Conservation (phyloP, 1,284 basidiomycete genomes). For the Cutaneotrichosporon spelunceum region DNA sequence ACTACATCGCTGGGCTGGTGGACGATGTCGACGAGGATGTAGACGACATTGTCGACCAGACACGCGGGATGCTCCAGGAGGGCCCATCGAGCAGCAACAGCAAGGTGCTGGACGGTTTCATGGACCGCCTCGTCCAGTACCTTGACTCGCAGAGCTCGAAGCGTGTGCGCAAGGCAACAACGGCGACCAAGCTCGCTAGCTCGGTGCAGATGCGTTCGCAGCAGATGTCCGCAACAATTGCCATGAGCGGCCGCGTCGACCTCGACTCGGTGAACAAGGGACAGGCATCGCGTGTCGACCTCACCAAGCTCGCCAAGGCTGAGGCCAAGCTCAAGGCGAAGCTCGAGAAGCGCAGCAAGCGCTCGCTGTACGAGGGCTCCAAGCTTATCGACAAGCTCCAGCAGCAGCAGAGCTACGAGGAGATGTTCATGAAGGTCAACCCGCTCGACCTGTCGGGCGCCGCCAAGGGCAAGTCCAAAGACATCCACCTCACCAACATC, state of each 20-base stretch:
- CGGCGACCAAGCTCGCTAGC: slow-evolving; percentile 76
- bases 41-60: slow-evolving; percentile 77
- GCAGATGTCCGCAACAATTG: slow-evolving; percentile 78
- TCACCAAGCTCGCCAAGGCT: slow-evolving; percentile 97
- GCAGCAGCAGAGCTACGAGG: slow-evolving; percentile 96
- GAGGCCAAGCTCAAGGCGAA: slow-evolving; percentile 98
- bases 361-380: slow-evolving; percentile 91
- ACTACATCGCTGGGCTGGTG: slow-evolving; percentile 85
- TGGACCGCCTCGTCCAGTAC: slow-evolving; percentile 60
- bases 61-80: slow-evolving; percentile 64
- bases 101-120: slow-evolving; percentile 49
- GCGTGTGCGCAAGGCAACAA: slow-evolving; percentile 53
- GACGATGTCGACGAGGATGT: slow-evolving; percentile 86
- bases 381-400: slow-evolving; percentile 90
- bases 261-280: slow-evolving; percentile 91
- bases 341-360: slow-evolving; percentile 85
- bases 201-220: slow-evolving; percentile 88
- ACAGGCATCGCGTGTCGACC: slow-evolving; percentile 91
- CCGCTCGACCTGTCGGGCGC: slow-evolving; percentile 77
- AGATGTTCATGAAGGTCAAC: slow-evolving; percentile 99
- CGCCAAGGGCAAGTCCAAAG: slow-evolving; percentile 89
- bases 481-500: slow-evolving; percentile 92
- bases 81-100: slow-evolving; percentile 42
- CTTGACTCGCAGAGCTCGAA: slow-evolving; percentile 65
- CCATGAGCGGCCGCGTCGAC: slow-evolving; percentile 80